Base-by-base conservation (phyloP, 371 early-diverging fungal genomes). In the Mortierella sp. region DNA sequence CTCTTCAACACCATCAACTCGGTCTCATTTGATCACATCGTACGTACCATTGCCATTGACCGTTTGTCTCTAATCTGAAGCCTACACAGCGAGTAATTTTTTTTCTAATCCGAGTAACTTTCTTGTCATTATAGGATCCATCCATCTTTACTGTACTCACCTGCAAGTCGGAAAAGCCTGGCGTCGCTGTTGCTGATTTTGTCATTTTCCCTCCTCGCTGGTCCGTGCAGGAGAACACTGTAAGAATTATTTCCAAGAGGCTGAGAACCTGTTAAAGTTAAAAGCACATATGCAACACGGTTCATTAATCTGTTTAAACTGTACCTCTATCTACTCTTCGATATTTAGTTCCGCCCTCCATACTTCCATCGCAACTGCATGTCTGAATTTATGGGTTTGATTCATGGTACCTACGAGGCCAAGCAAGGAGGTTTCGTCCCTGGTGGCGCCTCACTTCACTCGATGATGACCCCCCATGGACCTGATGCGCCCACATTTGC, bases 151-250 rank as follows among this genome's bases (percentile, higher is more conserved):
- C 98, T 1, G 98, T 97, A 1, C 88, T 98, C 45, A 98, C 98
- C 14, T 93, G 92, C 76, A 96, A 96, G 84, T 94, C 96, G 5
- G 90, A 89, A 60, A 90, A 89, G 73, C 96, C 98, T 3, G 98
- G 97, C 67, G 91, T 92, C 0, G 97, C 98, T 8, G 85, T 97
- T 30, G 96, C 96, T 12, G 99, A 98, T 83, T 98, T 98, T 89
- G 98, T 96, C 58, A 96, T 97, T 52, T 98, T 98, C 87, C 98
- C 99, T 73, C 98, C 99, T 39, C 88, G 98, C n/a, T 98, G 97
- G 94, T 94, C 95, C 66, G 97, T 96, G 26, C 94, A 93, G 60
- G 94, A 96, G 78, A 85, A 94, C 83, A 97, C 98, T 37, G 90
- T 89, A 87, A 78, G 86, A 24, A 43, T n/a, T 60, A 22, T 22